Conservation (phyloP, 768 basidiomycete genomes). For the Mycena latifolia region DNA sequence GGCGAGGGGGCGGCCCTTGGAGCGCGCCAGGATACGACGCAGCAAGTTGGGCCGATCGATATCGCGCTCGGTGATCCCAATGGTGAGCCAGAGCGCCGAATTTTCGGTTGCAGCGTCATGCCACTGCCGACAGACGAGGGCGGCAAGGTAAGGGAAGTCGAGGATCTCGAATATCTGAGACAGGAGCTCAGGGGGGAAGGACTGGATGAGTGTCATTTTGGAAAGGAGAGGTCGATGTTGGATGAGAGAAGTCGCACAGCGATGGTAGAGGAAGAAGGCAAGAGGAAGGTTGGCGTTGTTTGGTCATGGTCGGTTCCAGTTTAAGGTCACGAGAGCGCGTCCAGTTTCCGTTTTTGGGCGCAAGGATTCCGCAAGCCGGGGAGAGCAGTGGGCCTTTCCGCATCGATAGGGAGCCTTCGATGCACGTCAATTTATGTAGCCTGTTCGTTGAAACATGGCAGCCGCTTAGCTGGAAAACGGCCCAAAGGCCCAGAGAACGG, state of each 20-base stretch:
- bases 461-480: too few species aligned
- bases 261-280: neutral
- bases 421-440: too few species aligned
- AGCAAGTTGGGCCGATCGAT: neutral
- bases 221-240: neutral
- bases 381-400: too few species aligned
- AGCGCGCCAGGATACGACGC: neutral
- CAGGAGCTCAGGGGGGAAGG: conserved; percentile 20
- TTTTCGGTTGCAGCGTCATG: neutral
- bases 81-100: neutral
- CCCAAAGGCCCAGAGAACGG: too few species aligned
- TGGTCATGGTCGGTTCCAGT: too few species aligned
- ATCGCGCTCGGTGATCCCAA: neutral
- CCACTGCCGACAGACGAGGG: conserved; percentile 17
- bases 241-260: neutral
- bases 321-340: too few species aligned
- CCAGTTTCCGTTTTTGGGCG: too few species aligned
- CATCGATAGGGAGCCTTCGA: too few species aligned
- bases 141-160: neutral
- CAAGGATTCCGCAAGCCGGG: too few species aligned
- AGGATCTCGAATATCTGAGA: neutral
- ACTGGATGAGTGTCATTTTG: conserved; percentile 1
- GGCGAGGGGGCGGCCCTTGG: neutral
- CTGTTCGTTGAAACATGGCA: too few species aligned
- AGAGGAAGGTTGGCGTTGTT: neutral